phyloP scores from a whole-genome alignment of 2,329 filamentous ascomycete genomes.

The Ophiocordyceps australis region DNA sequence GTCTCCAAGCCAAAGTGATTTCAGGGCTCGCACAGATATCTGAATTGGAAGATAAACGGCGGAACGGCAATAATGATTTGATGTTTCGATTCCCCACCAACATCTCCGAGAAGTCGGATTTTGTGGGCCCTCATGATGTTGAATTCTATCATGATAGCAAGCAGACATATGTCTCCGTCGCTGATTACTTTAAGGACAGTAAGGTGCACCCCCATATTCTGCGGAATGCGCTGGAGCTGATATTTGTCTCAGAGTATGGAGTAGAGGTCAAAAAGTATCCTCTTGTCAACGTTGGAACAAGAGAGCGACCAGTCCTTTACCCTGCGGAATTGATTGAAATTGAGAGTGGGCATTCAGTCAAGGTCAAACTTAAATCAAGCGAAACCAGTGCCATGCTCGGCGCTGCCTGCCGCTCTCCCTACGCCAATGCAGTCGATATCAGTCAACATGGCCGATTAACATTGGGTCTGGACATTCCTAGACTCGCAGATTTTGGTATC shows the following conservation, averaged over 20 bases:
- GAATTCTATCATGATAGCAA: slow-evolving; percentile 12
- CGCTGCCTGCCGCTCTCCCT: slow-evolving; percentile 51
- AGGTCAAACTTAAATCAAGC: slow-evolving; percentile 33
- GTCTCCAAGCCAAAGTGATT: too few relatives aligned
- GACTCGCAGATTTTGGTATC: slow-evolving; percentile 42
- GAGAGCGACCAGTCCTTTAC: slow-evolving; percentile 38
- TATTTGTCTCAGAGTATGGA: slow-evolving; percentile 13
- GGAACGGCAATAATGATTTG: too few relatives aligned
- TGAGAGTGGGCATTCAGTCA: slow-evolving; percentile 43
- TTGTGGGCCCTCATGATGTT: slow-evolving; percentile 14
- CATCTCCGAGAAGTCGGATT: slow-evolving; percentile 11
- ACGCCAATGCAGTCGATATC: slow-evolving; percentile 49
- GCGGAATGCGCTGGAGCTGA: too few relatives aligned
- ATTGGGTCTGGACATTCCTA: slow-evolving; percentile 35
- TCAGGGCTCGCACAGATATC: too few relatives aligned
- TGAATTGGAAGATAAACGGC: too few relatives aligned
- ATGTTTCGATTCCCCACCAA: too few relatives aligned
- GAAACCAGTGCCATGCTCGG: slow-evolving; percentile 54
- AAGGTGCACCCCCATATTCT: too few relatives aligned
- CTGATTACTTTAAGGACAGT: slow-evolving; percentile 25
- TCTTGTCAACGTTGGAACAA: slow-evolving; percentile 47
- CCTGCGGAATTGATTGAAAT: slow-evolving; percentile 50
- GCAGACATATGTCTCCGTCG: slow-evolving; percentile 16
- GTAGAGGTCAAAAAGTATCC: slow-evolving; percentile 24
- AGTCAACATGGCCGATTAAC: slow-evolving; percentile 33